phyloP scores from a whole-genome alignment of 768 basidiomycete species.

The Suillus fuscotomentosus region DNA sequence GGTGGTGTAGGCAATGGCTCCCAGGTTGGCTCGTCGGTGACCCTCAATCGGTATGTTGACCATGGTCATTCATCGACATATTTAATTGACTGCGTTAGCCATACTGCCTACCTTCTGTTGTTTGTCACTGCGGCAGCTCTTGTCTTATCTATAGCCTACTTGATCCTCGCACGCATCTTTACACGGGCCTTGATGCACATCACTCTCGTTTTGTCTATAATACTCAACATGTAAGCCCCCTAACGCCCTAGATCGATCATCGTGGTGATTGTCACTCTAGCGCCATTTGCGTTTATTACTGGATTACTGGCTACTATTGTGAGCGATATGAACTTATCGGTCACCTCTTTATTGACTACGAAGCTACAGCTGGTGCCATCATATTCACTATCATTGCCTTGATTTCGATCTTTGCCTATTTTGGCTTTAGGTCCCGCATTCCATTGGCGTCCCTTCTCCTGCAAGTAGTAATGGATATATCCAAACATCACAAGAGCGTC shows the following conservation, averaged over 20 bases:
- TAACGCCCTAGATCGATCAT: not conserved
- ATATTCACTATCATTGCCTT: slow-evolving; percentile 81
- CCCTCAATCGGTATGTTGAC: slow-evolving; percentile 59
- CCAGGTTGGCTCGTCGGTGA: slow-evolving; percentile 53
- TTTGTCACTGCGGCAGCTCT: slow-evolving; percentile 69
- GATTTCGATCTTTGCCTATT: slow-evolving; percentile 73
- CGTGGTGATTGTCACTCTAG: slow-evolving; percentile 32
- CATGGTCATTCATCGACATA: not conserved
- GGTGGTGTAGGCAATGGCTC: slow-evolving; percentile 62
- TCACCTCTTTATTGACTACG: slow-evolving; percentile 10
- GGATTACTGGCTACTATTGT: slow-evolving; percentile 71
- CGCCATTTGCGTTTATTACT: slow-evolving; percentile 74
- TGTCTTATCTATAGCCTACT: slow-evolving; percentile 61
- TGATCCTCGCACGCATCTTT: slow-evolving; percentile 70
- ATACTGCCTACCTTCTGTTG: slow-evolving; percentile 74
- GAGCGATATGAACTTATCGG: slow-evolving; percentile 26
- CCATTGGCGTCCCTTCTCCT: slow-evolving; percentile 76
- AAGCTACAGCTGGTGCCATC: slow-evolving; percentile 66
- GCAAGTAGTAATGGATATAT: slow-evolving; percentile 81
- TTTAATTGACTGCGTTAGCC: slow-evolving; percentile 36
- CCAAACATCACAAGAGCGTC: slow-evolving; percentile 79
- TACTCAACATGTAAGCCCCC: slow-evolving; percentile 58
- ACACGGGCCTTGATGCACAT: slow-evolving; percentile 78
- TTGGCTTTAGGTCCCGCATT: slow-evolving; percentile 68
- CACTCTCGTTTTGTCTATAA: slow-evolving; percentile 61